Evolutionary conservation across 2,329 filamentous ascomycete genomes (phyloP).

Genomic region (Pseudogymnoascus sp.): DNA sequence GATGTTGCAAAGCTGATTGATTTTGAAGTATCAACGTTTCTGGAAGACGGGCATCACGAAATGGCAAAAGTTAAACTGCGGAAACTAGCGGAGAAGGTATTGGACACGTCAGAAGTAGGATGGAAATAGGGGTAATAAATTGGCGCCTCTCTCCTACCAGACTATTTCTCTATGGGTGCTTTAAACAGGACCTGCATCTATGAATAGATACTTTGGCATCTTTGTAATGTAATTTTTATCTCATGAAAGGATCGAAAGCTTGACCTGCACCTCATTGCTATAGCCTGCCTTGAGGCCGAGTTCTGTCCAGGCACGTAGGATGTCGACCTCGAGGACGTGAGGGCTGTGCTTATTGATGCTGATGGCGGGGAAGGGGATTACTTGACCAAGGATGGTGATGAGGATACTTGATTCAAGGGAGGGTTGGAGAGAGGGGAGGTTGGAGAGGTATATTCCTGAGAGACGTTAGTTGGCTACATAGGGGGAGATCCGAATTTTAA

Average conservation of each 20-base stretch:
- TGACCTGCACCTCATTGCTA: constrained; percentile 71
- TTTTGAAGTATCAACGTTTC: neutral
- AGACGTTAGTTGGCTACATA: constrained; percentile 11
- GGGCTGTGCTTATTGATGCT: constrained; percentile 43
- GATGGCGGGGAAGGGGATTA: constrained; percentile 62
- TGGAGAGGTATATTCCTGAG: constrained; percentile 68
- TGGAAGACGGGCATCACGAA: neutral
- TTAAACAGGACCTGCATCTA: neutral
- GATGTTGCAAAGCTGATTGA: neutral
- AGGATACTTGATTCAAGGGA: constrained; percentile 60
- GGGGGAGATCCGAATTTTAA: neutral
- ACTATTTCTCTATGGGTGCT: neutral
- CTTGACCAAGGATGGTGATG: constrained; percentile 63
- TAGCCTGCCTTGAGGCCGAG: constrained; percentile 63
- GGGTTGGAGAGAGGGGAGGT: constrained; percentile 45
- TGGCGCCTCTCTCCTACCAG: neutral
- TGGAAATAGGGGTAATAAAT: neutral
- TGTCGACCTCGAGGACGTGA: constrained; percentile 68
- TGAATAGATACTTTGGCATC: no score
- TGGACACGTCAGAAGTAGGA: neutral
- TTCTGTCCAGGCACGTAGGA: constrained; percentile 68
- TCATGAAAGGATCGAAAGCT: constrained; percentile 16
- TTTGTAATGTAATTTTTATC: no score
- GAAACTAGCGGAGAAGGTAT: neutral
- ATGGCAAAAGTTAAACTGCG: neutral